These are phyloP conservation scores for Penicillium maclennaniae DNA, from an alignment of 495 filamentous ascomycete genomes.

Conservation along the genomic window DNA sequence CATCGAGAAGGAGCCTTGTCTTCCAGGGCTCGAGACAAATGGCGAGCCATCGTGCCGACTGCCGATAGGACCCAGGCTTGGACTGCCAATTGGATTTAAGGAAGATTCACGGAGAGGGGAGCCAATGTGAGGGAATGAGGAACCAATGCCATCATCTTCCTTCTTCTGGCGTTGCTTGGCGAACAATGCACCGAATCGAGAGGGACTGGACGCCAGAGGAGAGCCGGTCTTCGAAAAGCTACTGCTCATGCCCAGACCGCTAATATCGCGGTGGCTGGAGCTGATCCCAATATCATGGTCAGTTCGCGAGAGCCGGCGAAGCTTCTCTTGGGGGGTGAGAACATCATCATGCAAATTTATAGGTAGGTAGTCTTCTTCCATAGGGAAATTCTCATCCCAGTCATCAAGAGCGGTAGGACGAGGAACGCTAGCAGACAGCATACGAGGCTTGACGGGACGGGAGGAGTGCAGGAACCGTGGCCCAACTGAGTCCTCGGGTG, in stretches of 20 bases:
- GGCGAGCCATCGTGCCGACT: slow-evolving; percentile 57
- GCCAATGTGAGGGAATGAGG: slow-evolving; percentile 81
- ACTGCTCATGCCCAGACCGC: slow-evolving; percentile 56
- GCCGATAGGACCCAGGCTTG: slow-evolving; percentile 59
- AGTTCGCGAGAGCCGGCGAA: slow-evolving; percentile 73
- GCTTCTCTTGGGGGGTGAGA: slow-evolving; percentile 84
- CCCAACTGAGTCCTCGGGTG: slow-evolving; percentile 50
- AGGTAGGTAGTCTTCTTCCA: slow-evolving; percentile 91
- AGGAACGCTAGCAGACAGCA: slow-evolving; percentile 78
- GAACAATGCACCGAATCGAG: slow-evolving; percentile 82
- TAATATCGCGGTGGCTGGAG: slow-evolving; percentile 56
- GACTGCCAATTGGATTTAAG: slow-evolving; percentile 54
- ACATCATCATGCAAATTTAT: slow-evolving; percentile 87
- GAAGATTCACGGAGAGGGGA: slow-evolving; percentile 90
- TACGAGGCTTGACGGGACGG: slow-evolving; percentile 59
- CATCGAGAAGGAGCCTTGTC: slow-evolving; percentile 61
- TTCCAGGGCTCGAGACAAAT: slow-evolving; percentile 63
- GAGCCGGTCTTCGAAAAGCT: slow-evolving; percentile 75
- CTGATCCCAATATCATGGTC: slow-evolving; percentile 59
- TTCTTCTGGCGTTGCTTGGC: slow-evolving; percentile 67
- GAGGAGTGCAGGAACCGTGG: slow-evolving; percentile 83
- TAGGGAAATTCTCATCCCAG: slow-evolving; percentile 81
- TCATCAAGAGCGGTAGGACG: slow-evolving; percentile 60
- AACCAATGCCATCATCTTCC: slow-evolving; percentile 62
- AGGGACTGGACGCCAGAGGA: slow-evolving; percentile 73